Percentiles rank a stretch among this genome's conserved stretches.
Evolutionary conservation across 2,329 filamentous ascomycete genomes (phyloP).

Genomic region (Aspergillus pseudonomiae): DNA sequence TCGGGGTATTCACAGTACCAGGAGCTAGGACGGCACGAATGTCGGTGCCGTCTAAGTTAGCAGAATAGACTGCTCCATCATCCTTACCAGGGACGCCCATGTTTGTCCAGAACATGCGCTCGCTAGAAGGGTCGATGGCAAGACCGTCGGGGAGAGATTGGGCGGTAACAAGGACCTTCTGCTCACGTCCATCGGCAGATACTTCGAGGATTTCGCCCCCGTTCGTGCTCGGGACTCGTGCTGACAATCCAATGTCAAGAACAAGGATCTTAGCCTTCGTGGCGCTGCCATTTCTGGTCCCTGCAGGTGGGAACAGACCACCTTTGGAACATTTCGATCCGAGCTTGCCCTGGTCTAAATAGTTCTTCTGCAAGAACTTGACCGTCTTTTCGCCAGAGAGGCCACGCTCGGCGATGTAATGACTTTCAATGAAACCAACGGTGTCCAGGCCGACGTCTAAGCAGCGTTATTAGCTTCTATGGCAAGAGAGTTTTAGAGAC

Average conservation of each 20-base stretch:
- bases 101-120: constrained; percentile 54
- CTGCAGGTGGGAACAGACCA: constrained; percentile 35
- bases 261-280: constrained; percentile 20
- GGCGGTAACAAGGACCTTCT: constrained; percentile 15
- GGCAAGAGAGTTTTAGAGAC: too few relatives aligned
- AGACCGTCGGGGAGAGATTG: constrained; percentile 50
- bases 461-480: too few relatives aligned
- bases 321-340: constrained; percentile 50
- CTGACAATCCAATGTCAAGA: constrained; percentile 29
- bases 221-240: constrained; percentile 12
- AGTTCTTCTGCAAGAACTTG: constrained; percentile 50
- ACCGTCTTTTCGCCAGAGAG: constrained; percentile 45
- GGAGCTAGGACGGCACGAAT: constrained; percentile 46
- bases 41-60: constrained; percentile 54
- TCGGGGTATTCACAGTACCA: constrained; percentile 55
- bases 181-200: constrained; percentile 20
- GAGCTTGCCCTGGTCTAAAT: constrained; percentile 51
- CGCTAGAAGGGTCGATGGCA: constrained; percentile 35
- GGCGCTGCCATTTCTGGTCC: constrained; percentile 2
- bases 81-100: constrained; percentile 49
- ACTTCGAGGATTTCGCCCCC: constrained; percentile 24
- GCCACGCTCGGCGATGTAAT: constrained; percentile 56
- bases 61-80: constrained; percentile 49
- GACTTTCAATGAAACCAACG: constrained; percentile 56
- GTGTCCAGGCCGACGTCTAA: constrained; percentile 55